Evolutionary conservation across 129 eudicot species (phyloP).

Genomic region (Apium graveolens): DNA sequence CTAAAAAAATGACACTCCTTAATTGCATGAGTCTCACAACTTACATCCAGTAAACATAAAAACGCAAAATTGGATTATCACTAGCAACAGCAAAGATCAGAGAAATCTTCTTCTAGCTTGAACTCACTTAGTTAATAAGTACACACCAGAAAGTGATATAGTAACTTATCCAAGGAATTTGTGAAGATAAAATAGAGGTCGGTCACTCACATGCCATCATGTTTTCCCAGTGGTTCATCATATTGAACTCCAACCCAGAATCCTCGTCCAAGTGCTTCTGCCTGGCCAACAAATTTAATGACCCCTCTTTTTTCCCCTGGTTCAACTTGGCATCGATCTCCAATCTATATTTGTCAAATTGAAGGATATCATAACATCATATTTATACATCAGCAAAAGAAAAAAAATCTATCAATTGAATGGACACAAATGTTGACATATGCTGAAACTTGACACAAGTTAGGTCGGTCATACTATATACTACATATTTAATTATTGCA

Average conservation of each 20-base stretch:
- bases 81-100: background rate
- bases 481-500: too few relatives aligned
- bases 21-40: background rate
- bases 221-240: conserved; percentile 98
- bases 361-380: background rate
- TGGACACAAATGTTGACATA: background rate
- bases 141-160: background rate
- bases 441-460: background rate
- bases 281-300: conserved; percentile 74
- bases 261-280: conserved; percentile 82
- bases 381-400: background rate
- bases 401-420: background rate
- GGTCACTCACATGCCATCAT: conserved; percentile 85
- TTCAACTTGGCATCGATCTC: conserved; percentile 95
- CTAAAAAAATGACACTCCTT: conserved; percentile 28
- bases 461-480: too few relatives aligned
- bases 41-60: background rate
- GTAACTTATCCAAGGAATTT: background rate
- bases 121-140: background rate
- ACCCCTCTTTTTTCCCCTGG: conserved; percentile 91
- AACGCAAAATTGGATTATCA: background rate
- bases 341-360: conserved; percentile 39
- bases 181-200: conserved; percentile 3
- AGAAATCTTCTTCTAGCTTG: background rate
- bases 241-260: conserved; percentile 90